Evolutionary conservation across 2,329 filamentous ascomycete species (phyloP), one percentile per base, ranked within the genome.

Genomic region (Paradendryphiella salina): DNA sequence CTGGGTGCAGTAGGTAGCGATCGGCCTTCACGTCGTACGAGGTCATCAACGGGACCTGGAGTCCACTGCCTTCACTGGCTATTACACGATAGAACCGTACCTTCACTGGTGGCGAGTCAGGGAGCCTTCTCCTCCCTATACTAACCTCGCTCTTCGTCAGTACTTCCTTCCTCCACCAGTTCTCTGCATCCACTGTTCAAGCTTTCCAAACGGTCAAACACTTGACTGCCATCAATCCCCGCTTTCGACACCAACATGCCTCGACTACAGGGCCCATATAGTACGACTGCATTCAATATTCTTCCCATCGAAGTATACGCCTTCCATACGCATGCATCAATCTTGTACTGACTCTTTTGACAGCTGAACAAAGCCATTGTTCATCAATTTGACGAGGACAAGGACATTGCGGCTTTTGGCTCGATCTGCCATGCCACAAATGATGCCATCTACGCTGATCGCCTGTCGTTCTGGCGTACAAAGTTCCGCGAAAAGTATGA

Each of bases 381-480:
- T 13, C 45, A 60, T 43, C 46, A 65, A 13, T 60, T 80, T 15
- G 66, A 72, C 1, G 50, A 52, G 5, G 79, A 82, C 59, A 57
- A 61, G 14, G 78, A 82, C 53, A 60, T 82, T 11, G 59, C 62
- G 18, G 69, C 56, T 44, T 81, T 76, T 59, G 64, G 70, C 5
- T 47, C 60, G 1, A 57, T 75, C 15, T 81, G 79, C 65, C 64
- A 59, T 6, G 59, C 56, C 3, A 75, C 75, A 0, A 62, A 69
- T 28, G 46, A 70, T 54, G 72, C 76, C 5, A 63, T 81, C 45
- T 70, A 77, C 23, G 70, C 65, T 4, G 71, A 75, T 34, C 58
- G 69, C 8, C 48, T 57, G 18, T 76, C 73, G 5, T 77, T 81
- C 60, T 83, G 80, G 80, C 74, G 76, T 29, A 55, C 61, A 31